Conservation (phyloP, 208 protist genomes). For the Acanthamoeba triangularis region DNA sequence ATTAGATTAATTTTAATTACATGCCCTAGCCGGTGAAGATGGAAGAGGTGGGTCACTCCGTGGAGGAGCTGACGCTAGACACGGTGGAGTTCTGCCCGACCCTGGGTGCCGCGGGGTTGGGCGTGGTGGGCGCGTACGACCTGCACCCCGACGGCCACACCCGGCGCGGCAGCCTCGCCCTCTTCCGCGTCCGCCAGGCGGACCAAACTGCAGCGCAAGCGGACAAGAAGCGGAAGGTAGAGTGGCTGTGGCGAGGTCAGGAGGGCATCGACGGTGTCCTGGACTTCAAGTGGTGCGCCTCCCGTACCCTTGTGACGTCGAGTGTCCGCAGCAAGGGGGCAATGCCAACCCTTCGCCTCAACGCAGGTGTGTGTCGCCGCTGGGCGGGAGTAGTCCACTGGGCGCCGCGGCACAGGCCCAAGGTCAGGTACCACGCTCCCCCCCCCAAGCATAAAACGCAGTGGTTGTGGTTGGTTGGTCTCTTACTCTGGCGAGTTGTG, state of each 20-base stretch:
- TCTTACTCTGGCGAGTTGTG: background rate
- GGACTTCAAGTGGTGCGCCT: constrained; percentile 26
- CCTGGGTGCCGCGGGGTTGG: background rate
- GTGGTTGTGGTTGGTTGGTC: background rate
- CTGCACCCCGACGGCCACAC: background rate
- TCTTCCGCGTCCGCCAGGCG: background rate
- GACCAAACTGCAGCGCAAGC: background rate
- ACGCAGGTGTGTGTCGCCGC: background rate
- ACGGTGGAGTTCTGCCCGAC: constrained; percentile 45
- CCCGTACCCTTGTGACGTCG: background rate
- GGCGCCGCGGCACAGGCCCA: constrained; percentile 23
- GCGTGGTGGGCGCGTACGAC: constrained; percentile 23
- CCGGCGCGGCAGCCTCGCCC: background rate
- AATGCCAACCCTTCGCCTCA: background rate
- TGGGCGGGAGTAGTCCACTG: background rate
- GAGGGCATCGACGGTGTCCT: background rate
- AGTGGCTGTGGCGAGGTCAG: constrained; percentile 23
- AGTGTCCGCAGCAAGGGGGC: no score
- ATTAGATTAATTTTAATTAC: no score
- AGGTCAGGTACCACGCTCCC: background rate
- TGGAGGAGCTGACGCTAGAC: constrained; percentile 9
- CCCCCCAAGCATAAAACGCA: background rate
- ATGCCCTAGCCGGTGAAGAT: no score
- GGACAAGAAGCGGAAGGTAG: background rate
- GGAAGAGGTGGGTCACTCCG: background rate